Conservation (phyloP, 306 rosid genomes). For the Fragaria vesca region DNA sequence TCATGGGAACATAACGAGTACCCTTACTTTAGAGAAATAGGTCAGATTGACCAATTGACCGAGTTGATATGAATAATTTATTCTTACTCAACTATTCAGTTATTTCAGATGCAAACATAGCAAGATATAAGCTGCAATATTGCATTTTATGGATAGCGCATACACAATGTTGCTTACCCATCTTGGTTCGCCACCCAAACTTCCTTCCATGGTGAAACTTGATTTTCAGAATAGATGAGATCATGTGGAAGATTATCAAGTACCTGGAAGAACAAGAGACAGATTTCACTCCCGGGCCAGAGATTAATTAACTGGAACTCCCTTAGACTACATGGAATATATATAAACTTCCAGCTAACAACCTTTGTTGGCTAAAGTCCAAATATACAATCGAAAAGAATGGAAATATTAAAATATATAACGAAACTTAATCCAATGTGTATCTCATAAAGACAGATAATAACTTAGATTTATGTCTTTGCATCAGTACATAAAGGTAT, state of each 20-base stretch:
- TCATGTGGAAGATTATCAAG: constrained; percentile 99
- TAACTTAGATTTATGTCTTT: not conserved
- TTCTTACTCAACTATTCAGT: not conserved
- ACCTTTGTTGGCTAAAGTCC: not conserved
- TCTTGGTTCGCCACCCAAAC: constrained; percentile 80
- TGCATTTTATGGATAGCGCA: not conserved
- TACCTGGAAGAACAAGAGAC: constrained; percentile 51
- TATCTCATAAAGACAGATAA: not conserved
- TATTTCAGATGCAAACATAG: not conserved
- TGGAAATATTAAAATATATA: not conserved
- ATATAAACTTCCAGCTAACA: not conserved
- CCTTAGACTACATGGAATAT: not conserved
- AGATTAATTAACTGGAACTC: constrained; percentile 9
- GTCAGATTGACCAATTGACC: not conserved
- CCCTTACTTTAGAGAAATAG: not conserved
- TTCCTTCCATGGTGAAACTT: constrained; percentile 88
- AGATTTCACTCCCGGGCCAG: constrained; percentile 5
- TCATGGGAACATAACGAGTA: not conserved
- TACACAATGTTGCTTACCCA: constrained; percentile 41
- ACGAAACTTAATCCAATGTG: not conserved
- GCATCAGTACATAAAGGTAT: constrained; percentile 7
- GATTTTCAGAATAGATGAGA: constrained; percentile 80
- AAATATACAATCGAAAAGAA: not conserved
- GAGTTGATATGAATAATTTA: not conserved
- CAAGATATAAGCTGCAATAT: constrained; percentile 2